Evolutionary conservation across 2,329 filamentous ascomycete species (phyloP), one percentile per base, ranked within the genome.

Genomic region (Paracorniculantispora psalliotae): DNA sequence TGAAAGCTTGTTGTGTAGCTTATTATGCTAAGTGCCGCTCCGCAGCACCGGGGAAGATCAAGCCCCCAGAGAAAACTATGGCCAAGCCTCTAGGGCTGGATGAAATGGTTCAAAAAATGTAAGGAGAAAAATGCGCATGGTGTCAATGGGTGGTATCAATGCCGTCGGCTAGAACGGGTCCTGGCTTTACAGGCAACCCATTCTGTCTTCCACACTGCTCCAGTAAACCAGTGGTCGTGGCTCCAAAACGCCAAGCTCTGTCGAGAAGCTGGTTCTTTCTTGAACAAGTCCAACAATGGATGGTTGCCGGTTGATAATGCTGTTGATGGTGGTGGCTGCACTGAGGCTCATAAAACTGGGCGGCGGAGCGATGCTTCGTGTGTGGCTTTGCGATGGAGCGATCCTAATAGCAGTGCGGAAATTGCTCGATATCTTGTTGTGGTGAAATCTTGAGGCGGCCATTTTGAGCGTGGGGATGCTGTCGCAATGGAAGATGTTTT

Each of bases 151-250:
- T 13, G 7, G 12, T 28, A 30, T 28, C 13, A 9, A 26, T 13
- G 10, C n/a, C 19, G 17, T 6, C 2, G 21, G 17, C 15, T 8
- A 26, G 19, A 21, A 33, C 2, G 15, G 35, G 23, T 15, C 13
- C 5, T 2, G 4, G 23, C 53, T 21, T 57, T n/a, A 57, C 15
- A 77, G 71, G 21, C 71, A 73, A 46, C 75, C 73, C 68, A 86
- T 83, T 55, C 82, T 77, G 73, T 86, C 84, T 71, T 86, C 84
- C 50, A 87, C 70, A 41, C 84, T 82, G 63, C 81, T 82, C 79
- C 83, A 87, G 72, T 85, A 86, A 56, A 85, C 81, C 37, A 85
- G 77, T 12, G 84, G 84, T 46, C 84, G 73, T 2, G 84, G 84
- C 71, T 87, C 84, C 26, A 87, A 77, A 19, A 87, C 74, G 64